These are phyloP conservation scores for Torulaspora pretoriensis DNA, from an alignment of 1,139 yeast species.

Conservation along the genomic window DNA sequence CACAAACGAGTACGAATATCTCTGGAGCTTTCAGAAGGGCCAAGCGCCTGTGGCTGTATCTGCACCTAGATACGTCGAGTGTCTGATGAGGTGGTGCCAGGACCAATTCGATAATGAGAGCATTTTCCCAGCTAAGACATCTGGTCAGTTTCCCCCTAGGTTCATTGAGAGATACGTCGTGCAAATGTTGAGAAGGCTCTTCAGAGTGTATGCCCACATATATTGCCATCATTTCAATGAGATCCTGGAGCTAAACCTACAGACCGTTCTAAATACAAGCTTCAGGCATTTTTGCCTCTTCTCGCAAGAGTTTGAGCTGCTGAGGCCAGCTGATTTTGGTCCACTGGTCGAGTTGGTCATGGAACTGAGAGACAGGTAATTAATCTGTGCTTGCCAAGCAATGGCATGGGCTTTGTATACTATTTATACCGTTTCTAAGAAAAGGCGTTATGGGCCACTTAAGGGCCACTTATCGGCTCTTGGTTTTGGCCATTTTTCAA, in stretches of 20 bases:
- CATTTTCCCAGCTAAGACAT: constrained; percentile 83
- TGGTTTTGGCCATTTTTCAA: too few relatives aligned
- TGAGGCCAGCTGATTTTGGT: constrained; percentile 79
- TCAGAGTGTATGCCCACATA: constrained; percentile 95
- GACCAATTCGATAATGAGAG: constrained; percentile 82
- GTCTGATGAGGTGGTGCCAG: constrained; percentile 92
- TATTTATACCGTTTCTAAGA: neutral
- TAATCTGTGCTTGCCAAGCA: neutral
- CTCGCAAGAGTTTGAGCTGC: constrained; percentile 73
- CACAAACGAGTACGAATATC: constrained; percentile 90
- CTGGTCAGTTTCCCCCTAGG: constrained; percentile 75
- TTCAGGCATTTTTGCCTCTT: constrained; percentile 90
- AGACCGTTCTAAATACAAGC: constrained; percentile 88
- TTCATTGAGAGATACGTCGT: constrained; percentile 68
- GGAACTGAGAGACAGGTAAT: constrained; percentile 41
- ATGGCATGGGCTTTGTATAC: constrained; percentile 1
- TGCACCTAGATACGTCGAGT: constrained; percentile 93
- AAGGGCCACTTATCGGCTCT: too few relatives aligned
- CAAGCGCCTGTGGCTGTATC: constrained; percentile 77
- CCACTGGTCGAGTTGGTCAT: constrained; percentile 85
- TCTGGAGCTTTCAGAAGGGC: constrained; percentile 55
- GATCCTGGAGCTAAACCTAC: constrained; percentile 84
- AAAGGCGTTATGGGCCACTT: neutral
- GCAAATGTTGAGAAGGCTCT: constrained; percentile 83
- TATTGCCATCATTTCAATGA: constrained; percentile 98